Conservation (phyloP, 1,139 yeast species). For the Sugiyamaella xylanicola region DNA sequence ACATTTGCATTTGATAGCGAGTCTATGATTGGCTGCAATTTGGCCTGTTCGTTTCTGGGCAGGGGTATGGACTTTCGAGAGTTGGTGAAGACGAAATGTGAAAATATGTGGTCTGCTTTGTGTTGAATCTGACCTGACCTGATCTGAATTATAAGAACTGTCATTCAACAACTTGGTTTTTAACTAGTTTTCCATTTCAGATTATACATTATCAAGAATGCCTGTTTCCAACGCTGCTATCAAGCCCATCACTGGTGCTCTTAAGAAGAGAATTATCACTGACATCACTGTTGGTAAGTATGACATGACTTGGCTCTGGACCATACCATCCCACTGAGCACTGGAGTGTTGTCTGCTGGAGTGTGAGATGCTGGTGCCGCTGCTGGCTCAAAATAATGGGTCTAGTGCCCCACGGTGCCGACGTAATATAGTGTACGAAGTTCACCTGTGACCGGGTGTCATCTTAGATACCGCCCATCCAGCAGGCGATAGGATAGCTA, state of each 20-base stretch:
- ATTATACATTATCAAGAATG: slow-evolving; percentile 46
- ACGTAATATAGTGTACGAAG: too few relatives aligned
- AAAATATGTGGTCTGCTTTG: slow-evolving; percentile 1
- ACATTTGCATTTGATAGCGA: not conserved
- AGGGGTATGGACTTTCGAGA: not conserved
- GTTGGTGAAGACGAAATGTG: not conserved
- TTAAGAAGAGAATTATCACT: slow-evolving; percentile 78
- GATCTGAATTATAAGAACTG: not conserved
- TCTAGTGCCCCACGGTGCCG: too few relatives aligned
- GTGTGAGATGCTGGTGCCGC: too few relatives aligned
- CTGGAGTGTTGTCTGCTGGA: too few relatives aligned
- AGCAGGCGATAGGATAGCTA: too few relatives aligned
- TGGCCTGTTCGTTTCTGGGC: not conserved
- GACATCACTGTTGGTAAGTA: slow-evolving; percentile 69
- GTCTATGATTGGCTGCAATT: not conserved
- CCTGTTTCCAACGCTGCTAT: slow-evolving; percentile 49
- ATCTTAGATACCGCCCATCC: too few relatives aligned
- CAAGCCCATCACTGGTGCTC: slow-evolving; percentile 86
- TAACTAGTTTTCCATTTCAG: not conserved
- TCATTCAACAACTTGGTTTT: not conserved
- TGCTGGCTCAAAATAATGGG: too few relatives aligned
- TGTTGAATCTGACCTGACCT: not conserved
- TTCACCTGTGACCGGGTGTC: too few relatives aligned
- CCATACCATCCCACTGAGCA: not conserved
- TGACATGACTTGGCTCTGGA: too few relatives aligned